Conservation (phyloP, 495 filamentous ascomycete species). For the Hypomontagnella monticulosa region DNA sequence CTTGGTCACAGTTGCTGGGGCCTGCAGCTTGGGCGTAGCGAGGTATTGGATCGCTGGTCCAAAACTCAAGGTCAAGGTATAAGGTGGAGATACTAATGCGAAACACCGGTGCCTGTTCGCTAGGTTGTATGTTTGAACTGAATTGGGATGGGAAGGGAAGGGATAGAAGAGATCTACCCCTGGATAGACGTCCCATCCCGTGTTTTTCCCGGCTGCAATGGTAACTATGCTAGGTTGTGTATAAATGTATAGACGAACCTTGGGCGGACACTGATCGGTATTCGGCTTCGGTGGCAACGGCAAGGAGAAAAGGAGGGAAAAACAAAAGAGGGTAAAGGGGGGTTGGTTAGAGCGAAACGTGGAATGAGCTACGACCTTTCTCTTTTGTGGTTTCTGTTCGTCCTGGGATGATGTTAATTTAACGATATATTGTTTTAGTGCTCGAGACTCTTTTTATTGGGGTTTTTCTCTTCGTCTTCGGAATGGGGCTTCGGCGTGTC, state of each 20-base stretch:
- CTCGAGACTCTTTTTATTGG: background rate
- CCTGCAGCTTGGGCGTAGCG: conserved; percentile 19
- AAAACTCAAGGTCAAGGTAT: conserved; percentile 29
- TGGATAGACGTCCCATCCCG: background rate
- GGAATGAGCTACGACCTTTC: conserved; percentile 27
- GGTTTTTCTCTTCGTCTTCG: no score
- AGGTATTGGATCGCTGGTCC: conserved; percentile 31
- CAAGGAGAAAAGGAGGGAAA: background rate
- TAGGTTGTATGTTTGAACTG: conserved; percentile 5
- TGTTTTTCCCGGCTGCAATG: conserved; percentile 4
- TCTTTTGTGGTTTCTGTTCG: conserved; percentile 10
- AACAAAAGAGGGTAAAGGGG: conserved; percentile 2
- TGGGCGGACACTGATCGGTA: conserved; percentile 9
- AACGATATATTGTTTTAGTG: background rate
- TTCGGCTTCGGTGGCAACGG: conserved; percentile 19
- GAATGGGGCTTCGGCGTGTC: background rate
- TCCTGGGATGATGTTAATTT: conserved; percentile 12
- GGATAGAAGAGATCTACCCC: background rate
- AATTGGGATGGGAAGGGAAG: conserved; percentile 12
- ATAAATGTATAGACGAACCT: conserved; percentile 21
- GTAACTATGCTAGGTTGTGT: conserved; percentile 11
- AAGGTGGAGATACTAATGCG: background rate
- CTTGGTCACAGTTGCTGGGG: conserved; percentile 43
- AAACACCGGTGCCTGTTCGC: background rate
- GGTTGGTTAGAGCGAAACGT: background rate